Evolutionary conservation across 139 green algal genomes (phyloP), one percentile per base, ranked within the genome.

Genomic region (Asterochloris sp.): DNA sequence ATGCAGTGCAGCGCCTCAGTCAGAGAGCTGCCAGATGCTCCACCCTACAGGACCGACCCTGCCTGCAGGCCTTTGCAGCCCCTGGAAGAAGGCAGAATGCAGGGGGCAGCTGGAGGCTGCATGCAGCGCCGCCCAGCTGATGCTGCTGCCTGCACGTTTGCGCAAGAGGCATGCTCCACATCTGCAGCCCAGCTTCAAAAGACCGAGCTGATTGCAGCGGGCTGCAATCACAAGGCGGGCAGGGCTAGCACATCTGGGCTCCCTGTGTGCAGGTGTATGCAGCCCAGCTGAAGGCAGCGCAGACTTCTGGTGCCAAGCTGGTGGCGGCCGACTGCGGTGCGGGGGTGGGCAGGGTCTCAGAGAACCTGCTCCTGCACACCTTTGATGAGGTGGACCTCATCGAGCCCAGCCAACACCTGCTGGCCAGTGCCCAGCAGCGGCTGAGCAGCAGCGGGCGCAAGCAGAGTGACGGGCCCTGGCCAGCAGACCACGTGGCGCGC

Each of bases 301-400:
- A 71, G 19, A 71, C 19, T 8, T 71, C 66, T 26, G 17, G 66
- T 10, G 66, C 66, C 19, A 71, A 71, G 38, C 78, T 68, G 61
- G 62, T 11, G 12, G 76, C 54, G 47, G 62, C 88, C 92, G 96
- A 99, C 81, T 98, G 96, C 83, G 96, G 96, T 12, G 96, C 96
- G 13, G 96, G 96, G 16, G 92, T 99, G 28, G 96, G 96, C 11
- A 89, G 96, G 11, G 94, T 99, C 1, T 92, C 89, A 1, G 85
- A 96, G 84, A 83, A 97, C 82, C 89, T 99, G 67, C 89, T 99
- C 81, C 88, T 97, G 78, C 89, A 96, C 60, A 80, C 91, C 73
- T 99, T 98, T 84, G 29, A 94, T 69, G 86, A 93, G 74, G 95
- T 98, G 38, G 96, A 99, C 84, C 83, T 99, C 54, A 79, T 96